Conservation (phyloP, 441 rosid genomes). For the Eutrema salsugineum region DNA sequence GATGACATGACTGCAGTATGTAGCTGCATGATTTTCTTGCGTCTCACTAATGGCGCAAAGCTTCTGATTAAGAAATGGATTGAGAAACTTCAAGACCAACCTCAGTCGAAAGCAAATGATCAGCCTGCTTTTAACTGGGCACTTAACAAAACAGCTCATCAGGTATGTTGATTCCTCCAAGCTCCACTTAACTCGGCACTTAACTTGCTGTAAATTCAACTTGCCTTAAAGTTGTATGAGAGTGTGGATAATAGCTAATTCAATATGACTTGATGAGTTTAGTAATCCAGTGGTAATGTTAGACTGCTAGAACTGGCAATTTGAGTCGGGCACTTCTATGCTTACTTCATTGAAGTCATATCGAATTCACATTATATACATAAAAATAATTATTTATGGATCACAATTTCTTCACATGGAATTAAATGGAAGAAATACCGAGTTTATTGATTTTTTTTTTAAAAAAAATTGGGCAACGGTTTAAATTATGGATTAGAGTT, state of each 20-base stretch:
- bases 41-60: slow-evolving; percentile 72
- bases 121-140: slow-evolving; percentile 98
- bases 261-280: neutral
- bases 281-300: neutral
- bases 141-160: slow-evolving; percentile 60
- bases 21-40: slow-evolving; percentile 89
- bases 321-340: too few species aligned
- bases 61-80: slow-evolving; percentile 90
- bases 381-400: too few species aligned
- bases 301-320: too few species aligned
- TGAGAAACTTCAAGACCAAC: slow-evolving; percentile 72
- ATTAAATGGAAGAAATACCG: too few species aligned
- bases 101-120: slow-evolving; percentile 82
- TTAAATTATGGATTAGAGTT: too few species aligned
- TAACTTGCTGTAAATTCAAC: neutral
- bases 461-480: too few species aligned
- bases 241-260: neutral
- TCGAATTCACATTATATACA: too few species aligned
- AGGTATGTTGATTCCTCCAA: slow-evolving; percentile 41
- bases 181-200: neutral
- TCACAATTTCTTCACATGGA: too few species aligned
- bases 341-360: too few species aligned
- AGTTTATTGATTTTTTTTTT: too few species aligned
- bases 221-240: neutral
- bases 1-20: too few species aligned